Base-by-base conservation (phyloP, 2,329 filamentous ascomycete species). In the Penicillium frequentans region DNA sequence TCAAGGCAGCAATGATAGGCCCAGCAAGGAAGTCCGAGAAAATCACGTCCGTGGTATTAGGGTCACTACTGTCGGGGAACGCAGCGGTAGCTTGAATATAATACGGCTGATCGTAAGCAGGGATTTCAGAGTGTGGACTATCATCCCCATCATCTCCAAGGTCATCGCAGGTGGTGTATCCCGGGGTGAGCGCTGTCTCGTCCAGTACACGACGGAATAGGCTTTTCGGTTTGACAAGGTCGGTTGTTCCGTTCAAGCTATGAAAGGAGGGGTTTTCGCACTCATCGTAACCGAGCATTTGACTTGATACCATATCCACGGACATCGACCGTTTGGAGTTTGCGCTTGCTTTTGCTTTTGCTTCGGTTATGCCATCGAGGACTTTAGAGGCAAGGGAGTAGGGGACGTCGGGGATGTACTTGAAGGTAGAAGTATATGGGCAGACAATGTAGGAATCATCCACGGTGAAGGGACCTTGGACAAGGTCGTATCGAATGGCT, bases 381-480 rank as follows among this genome's bases (percentile, higher is more conserved):
- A 58, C 49, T 10, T 55, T 52, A 1, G 44, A 49, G 16, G 52
- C 56, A 5, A 52, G n/a, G 8, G 52, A 52, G 26, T 58, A 58
- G 45, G 56, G 52, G 14, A 52, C 56, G 10, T 55, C 52, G 19
- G 52, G 26, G 24, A 58, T 21, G n/a, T 49, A 58, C 5, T 23
- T 49, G 48, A 58, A 52, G 11, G 52, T 19, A 10, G 11, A 49
- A 3, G 44, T 49, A 16, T 57, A 57, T 14, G 56, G 52, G 35
- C 52, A 55, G 31, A 64, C 59, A 24, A 64, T 67, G 48, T 63
- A 68, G 1, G 69, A 66, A 54, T 73, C 70, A 48, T 72, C 71
- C 16, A 66, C 79, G 0, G 85, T 87, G 66, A 88, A 88, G 0
- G 84, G 83, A 0, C 86, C 86, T 69, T 87, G 79, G 58, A 83